Percentiles rank a stretch among this genome's conserved stretches.
Evolutionary conservation across 23 red algal genomes (phyloP).

Genomic region (Gracilaria caudata): DNA sequence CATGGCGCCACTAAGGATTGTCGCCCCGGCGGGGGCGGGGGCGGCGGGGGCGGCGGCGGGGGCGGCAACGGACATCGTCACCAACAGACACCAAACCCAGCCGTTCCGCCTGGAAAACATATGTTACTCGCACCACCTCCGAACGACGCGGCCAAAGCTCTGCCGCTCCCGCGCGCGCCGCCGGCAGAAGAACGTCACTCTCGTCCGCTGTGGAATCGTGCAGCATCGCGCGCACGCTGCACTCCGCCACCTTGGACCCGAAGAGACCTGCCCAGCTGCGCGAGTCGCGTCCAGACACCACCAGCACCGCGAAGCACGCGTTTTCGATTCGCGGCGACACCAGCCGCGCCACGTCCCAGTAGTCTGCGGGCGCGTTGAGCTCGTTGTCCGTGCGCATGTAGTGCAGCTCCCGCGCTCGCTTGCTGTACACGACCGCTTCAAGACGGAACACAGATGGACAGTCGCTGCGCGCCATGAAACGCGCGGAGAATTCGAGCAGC

Average conservation of each 20-base stretch:
- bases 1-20: too few species aligned
- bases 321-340: constrained; percentile 9
- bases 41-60: too few species aligned
- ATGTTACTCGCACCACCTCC: too few species aligned
- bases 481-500: constrained; percentile 44
- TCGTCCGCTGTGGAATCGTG: constrained; percentile 11
- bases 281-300: constrained; percentile 18
- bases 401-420: neutral
- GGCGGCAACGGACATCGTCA: too few species aligned
- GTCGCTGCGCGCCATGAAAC: constrained; percentile 47
- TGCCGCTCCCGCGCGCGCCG: neutral
- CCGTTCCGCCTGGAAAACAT: too few species aligned
- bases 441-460: constrained; percentile 52
- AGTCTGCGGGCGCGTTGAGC: constrained; percentile 50
- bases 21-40: too few species aligned
- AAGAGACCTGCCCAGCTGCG: constrained; percentile 35
- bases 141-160: too few species aligned
- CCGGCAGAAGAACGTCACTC: neutral
- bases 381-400: neutral
- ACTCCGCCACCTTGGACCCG: constrained; percentile 57
- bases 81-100: too few species aligned
- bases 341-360: constrained; percentile 34
- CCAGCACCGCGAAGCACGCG: constrained; percentile 27
- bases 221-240: constrained; percentile 34
- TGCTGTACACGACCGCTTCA: constrained; percentile 34